A percentile compares a stretch with the other conserved stretches of the same genome.
These are phyloP conservation scores for Alternaria longipes DNA, from an alignment of 2,329 filamentous ascomycete species.

Conservation along the genomic window DNA sequence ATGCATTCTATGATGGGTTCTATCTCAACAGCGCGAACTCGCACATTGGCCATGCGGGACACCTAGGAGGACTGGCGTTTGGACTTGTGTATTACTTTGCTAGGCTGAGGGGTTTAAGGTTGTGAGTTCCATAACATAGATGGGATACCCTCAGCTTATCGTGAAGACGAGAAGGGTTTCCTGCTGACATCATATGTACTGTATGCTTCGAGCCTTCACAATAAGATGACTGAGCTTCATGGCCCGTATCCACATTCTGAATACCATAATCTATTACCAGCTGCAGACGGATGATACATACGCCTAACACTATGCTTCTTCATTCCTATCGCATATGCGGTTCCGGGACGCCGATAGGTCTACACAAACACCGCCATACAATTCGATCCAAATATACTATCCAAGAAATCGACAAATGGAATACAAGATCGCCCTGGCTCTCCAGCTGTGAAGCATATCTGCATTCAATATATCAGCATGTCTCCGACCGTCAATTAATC, in stretches of 20 bases:
- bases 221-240: background rate
- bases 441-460: background rate
- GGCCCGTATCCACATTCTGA: background rate
- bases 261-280: constrained; percentile 9
- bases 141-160: background rate
- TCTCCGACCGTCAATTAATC: background rate
- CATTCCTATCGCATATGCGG: background rate
- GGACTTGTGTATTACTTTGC: constrained; percentile 47
- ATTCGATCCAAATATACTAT: background rate
- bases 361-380: background rate
- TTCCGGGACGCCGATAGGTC: background rate
- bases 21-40: constrained; percentile 44
- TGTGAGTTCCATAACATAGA: background rate
- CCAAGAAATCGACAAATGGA: background rate
- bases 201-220: background rate
- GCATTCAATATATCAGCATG: constrained; percentile 1
- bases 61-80: constrained; percentile 56
- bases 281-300: background rate
- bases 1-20: constrained; percentile 52
- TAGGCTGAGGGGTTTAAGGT: constrained; percentile 27
- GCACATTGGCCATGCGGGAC: constrained; percentile 54
- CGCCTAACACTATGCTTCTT: background rate
- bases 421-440: background rate
- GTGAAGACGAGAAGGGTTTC: background rate
- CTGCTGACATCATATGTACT: background rate